Percentiles rank a stretch among this genome's conserved stretches.
Evolutionary conservation across 345 rosid genomes (phyloP).

Genomic region (Pistacia vera): DNA sequence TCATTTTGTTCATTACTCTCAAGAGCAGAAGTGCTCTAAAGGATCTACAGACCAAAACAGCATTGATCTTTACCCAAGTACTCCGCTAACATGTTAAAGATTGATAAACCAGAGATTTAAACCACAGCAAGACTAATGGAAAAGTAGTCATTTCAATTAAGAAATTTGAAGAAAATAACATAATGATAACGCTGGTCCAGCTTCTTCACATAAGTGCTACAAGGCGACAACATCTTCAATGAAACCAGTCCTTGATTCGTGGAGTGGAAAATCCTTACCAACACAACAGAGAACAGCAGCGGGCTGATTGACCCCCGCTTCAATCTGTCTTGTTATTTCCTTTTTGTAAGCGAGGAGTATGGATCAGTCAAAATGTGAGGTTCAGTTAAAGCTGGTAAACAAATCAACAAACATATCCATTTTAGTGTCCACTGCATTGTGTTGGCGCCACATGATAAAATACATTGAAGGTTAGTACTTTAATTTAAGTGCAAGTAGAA

Average conservation of each 20-base stretch:
- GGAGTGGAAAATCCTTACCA: conserved; percentile 7
- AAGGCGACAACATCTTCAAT: conserved; percentile 36
- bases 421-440: conserved; percentile 1
- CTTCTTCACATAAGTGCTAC: conserved; percentile 67
- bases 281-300: conserved; percentile 46
- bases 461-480: too few species aligned
- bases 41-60: conserved; percentile 66
- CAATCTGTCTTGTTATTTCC: conserved; percentile 42
- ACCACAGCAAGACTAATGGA: not conserved
- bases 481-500: too few species aligned
- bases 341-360: conserved; percentile 33
- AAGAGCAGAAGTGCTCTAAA: conserved; percentile 28
- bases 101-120: not conserved
- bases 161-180: not conserved
- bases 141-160: not conserved
- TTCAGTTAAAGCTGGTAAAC: conserved; percentile 39
- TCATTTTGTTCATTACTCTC: conserved; percentile 36
- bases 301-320: conserved; percentile 41
- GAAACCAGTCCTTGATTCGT: conserved; percentile 23
- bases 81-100: conserved; percentile 54
- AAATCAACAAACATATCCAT: not conserved
- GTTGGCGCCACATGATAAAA: too few species aligned
- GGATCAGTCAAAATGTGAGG: conserved; percentile 19
- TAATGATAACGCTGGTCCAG: conserved; percentile 29
- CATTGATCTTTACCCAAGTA: conserved; percentile 70